Evolutionary conservation across 2,329 filamentous ascomycete species (phyloP), one percentile per base, ranked within the genome.

Genomic region (Paecilomyces fulvus): DNA sequence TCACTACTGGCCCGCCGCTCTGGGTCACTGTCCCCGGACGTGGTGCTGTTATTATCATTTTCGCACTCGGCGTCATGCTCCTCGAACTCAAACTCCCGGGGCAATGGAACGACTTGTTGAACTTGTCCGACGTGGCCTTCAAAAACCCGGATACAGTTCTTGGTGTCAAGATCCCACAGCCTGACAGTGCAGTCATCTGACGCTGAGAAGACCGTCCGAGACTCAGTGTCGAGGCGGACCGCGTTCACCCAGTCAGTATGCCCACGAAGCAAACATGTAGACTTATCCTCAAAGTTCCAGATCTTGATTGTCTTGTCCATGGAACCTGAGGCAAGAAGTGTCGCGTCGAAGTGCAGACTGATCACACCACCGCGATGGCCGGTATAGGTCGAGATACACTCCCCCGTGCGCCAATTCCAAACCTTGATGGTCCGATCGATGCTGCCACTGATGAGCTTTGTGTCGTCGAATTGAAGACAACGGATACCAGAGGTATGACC

Each of bases 201-300:
- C 1, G 91, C 91, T 0, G 92, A 96, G 67, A 97, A 88, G 3
- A 97, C 81, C 0, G 92, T 96, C 12, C 90, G 86, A 9, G 90
- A 95, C 1, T 82, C 76, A 0, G 86, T 81, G 70, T 99, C 91
- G 37, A 99, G 83, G 62, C 88, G 87, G 30, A 97, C 92, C n/a
- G 89, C 87, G 73, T 99, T 99, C 65, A 99, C 92, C 89, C 92
- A 97, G 70, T 97, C 92, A 0, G 80, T 84, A 70, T 99, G 94
- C 8, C 92, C 92, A 23, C 86, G 85, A 11, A 99, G 79, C 53
- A 84, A 81, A 63, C 88, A 95, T 0, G 87, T 88, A 54, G 89
- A 86, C 69, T 90, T 90, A 57, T 88, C 89, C 65, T 88, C 83
- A 66, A 95, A 94, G 71, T 96, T 92, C 83, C 92, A 96, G 50